These are phyloP conservation scores for Aspergillus sclerotialis DNA, from an alignment of 2,329 filamentous ascomycete species.

Conservation along the genomic window DNA sequence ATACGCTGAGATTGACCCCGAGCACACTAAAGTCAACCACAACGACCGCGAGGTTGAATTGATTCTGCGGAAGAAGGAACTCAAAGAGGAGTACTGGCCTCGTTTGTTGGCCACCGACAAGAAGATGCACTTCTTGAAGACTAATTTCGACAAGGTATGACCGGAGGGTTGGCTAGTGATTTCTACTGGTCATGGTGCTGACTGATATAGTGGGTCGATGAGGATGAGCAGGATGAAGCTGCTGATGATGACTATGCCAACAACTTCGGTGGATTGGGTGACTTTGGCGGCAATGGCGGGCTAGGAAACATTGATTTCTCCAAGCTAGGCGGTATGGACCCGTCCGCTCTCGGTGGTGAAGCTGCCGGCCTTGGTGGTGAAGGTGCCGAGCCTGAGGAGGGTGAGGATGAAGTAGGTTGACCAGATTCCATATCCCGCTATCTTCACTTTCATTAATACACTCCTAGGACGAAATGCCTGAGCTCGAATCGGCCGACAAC, in stretches of 20 bases:
- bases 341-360: slow-evolving; percentile 24
- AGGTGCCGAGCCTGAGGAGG: slow-evolving; percentile 18
- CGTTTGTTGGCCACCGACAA: slow-evolving; percentile 82
- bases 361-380: slow-evolving; percentile 51
- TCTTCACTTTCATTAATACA: slow-evolving; percentile 6
- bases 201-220: slow-evolving; percentile 72
- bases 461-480: slow-evolving; percentile 76
- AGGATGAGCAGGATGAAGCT: slow-evolving; percentile 94
- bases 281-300: slow-evolving; percentile 48
- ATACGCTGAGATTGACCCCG: slow-evolving; percentile 82
- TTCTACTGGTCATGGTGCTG: slow-evolving; percentile 4
- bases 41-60: slow-evolving; percentile 81
- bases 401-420: slow-evolving; percentile 39
- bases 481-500: slow-evolving; percentile 46
- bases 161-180: neutral
- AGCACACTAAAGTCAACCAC: slow-evolving; percentile 79
- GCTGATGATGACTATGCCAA: slow-evolving; percentile 65
- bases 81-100: slow-evolving; percentile 92
- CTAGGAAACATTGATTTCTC: slow-evolving; percentile 91
- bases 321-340: slow-evolving; percentile 64
- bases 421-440: slow-evolving; percentile 42
- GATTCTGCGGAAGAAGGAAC: slow-evolving; percentile 93
- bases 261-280: slow-evolving; percentile 45
- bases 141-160: slow-evolving; percentile 88
- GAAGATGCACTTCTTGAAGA: slow-evolving; percentile 95